Base-by-base conservation (phyloP, 306 rosid species). In the Fragaria vesca region DNA sequence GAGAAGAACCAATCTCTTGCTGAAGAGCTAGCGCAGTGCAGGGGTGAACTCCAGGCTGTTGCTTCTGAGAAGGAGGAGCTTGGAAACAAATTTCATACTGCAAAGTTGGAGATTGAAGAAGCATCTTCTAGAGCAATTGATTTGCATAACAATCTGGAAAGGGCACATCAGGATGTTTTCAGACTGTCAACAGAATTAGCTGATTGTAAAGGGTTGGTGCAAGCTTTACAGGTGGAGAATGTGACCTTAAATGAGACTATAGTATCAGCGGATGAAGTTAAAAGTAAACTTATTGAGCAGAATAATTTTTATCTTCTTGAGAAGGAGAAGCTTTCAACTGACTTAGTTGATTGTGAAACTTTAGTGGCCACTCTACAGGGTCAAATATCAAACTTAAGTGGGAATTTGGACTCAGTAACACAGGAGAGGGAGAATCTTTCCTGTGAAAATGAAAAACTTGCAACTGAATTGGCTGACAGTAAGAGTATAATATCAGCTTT, bases 21-120 rank as follows among this genome's bases (percentile, higher is more conserved):
- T 69, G 89, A 90, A 82, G 96, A 95, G 75, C 89, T 93, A 87
- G 81, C 84, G 4, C 81, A 76, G 78, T 88, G 96, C 85, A 88
- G 72, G 52, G 67, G 30, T 83, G 90, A 91, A 77, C 88, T 91
- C 43, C 85, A 46, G 71, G 83, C 78, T 89, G 88, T 74, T 84
- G 76, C 84, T 71, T 67, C 74, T 77, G 88, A 76, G 75, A 85
- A 81, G 79, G 89, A 82, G 60, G 94, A 91, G 84, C 82, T 95
- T 21, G 80, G 86, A 76, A 82, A 75, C 66, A 88, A 91, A 76
- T 78, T 89, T 65, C 79, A 73, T 77, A 50, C 68, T 51, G 85
- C 87, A 9, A 83, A 73, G 85, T 78, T 80, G 66, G 93, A 87
- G 79, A 85, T 81, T 72, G 92, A 91, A 83, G 86, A 82, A 57